These are phyloP conservation scores for Colletotrichum scovillei DNA, from an alignment of 2,329 filamentous ascomycete genomes.

Conservation along the genomic window DNA sequence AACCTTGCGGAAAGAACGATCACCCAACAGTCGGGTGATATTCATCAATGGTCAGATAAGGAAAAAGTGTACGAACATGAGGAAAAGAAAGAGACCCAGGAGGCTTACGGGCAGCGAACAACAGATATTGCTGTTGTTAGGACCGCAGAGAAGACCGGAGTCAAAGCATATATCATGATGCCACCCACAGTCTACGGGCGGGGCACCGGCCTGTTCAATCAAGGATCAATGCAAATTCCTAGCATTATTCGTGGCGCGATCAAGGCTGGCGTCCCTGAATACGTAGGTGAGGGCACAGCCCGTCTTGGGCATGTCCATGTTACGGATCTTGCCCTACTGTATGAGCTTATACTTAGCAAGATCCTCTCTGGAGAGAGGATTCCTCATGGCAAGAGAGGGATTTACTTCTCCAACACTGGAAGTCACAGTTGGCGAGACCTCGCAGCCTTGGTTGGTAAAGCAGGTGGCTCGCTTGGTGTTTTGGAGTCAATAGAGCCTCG, in stretches of 20 bases:
- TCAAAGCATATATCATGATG: conserved; percentile 59
- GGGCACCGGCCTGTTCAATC: conserved; percentile 55
- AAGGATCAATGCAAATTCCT: conserved; percentile 51
- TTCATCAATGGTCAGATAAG: conserved; percentile 53
- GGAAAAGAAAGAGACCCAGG: conserved; percentile 46
- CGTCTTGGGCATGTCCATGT: conserved; percentile 59
- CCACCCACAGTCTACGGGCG: conserved; percentile 59
- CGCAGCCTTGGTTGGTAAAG: conserved; percentile 47
- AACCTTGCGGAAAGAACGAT: conserved; percentile 56
- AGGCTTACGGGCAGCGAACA: conserved; percentile 55
- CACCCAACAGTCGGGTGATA: conserved; percentile 41
- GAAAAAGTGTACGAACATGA: conserved; percentile 57
- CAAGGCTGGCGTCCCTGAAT: conserved; percentile 35
- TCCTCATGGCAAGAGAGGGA: conserved; percentile 50
- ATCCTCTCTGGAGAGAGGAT: conserved; percentile 46
- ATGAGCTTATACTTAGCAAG: conserved; percentile 48
- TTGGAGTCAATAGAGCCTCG: conserved; percentile 40
- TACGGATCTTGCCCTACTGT: conserved; percentile 54
- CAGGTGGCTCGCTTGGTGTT: conserved; percentile 43
- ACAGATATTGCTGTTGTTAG: conserved; percentile 56
- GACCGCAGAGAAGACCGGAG: conserved; percentile 48
- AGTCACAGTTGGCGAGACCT: conserved; percentile 53
- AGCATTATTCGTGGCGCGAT: conserved; percentile 45
- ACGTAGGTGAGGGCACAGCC: conserved; percentile 49
- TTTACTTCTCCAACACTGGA: conserved; percentile 55